phyloP scores from a whole-genome alignment of 208 protist genomes.

The Leishmania guyanensis region DNA sequence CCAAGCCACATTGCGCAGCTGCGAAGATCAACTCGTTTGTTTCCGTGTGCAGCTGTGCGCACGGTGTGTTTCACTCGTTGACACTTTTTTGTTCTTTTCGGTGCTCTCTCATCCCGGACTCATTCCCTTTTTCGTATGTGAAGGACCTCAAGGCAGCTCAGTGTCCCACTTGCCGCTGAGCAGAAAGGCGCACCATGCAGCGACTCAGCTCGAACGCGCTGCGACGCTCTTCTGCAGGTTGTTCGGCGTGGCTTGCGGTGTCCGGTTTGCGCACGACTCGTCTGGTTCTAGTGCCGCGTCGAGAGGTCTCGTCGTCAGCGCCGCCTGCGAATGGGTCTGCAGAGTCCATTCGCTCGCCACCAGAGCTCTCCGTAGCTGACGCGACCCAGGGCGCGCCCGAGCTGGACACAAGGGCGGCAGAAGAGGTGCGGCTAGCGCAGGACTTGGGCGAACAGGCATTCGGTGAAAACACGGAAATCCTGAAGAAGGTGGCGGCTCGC shows the following conservation, averaged over 20 bases:
- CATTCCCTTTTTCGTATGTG: neutral
- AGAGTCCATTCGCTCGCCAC: neutral
- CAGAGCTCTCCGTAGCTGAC: neutral
- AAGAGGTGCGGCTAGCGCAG: slow-evolving; percentile 57
- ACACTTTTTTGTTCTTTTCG: neutral
- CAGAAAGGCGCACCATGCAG: neutral
- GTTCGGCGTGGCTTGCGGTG: neutral
- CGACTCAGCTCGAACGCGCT: neutral
- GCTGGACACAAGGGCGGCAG: slow-evolving; percentile 50
- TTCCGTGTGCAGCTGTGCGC: neutral
- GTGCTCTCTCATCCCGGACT: neutral
- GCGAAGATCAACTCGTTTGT: neutral
- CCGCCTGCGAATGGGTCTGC: neutral
- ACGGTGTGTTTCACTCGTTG: neutral
- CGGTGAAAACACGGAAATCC: slow-evolving; percentile 78
- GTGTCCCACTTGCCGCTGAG: neutral
- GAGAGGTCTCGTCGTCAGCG: neutral
- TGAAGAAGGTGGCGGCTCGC: slow-evolving; percentile 63
- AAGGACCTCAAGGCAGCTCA: neutral
- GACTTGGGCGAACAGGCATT: slow-evolving; percentile 70
- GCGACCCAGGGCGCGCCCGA: neutral
- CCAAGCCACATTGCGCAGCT: neutral
- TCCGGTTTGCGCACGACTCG: neutral
- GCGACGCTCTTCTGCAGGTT: neutral
- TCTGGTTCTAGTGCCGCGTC: neutral